Conservation (phyloP, 2,329 filamentous ascomycete species). For the Penicillium brasilianum region DNA sequence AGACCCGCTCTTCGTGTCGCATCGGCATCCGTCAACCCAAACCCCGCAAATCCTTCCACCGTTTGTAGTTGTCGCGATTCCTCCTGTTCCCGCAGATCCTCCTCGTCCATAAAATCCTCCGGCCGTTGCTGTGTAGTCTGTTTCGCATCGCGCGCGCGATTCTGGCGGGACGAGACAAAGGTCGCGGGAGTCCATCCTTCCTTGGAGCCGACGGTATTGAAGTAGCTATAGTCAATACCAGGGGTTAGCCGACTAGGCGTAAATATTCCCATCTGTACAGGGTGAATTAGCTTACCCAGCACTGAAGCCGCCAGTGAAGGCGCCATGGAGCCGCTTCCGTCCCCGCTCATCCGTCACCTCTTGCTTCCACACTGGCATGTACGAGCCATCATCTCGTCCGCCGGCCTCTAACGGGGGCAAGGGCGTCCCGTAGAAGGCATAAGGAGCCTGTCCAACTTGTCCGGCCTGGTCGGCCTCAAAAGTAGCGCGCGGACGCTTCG, state of each 20-base stretch:
- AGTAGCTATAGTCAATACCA: slow-evolving; percentile 70
- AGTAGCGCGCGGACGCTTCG: slow-evolving; percentile 75
- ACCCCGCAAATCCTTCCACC: slow-evolving; percentile 71
- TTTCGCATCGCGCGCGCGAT: slow-evolving; percentile 73
- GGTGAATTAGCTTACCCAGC: slow-evolving; percentile 71
- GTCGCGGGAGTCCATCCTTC: slow-evolving; percentile 95
- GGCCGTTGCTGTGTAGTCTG: slow-evolving; percentile 61
- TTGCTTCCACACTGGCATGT: slow-evolving; percentile 96
- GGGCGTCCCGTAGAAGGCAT: slow-evolving; percentile 80
- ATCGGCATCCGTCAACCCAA: slow-evolving; percentile 70
- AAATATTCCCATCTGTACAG: neutral
- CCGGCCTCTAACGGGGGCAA: slow-evolving; percentile 78
- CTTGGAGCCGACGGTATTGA: slow-evolving; percentile 97
- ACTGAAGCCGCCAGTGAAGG: slow-evolving; percentile 95
- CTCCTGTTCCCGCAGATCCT: slow-evolving; percentile 85
- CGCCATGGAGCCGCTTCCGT: slow-evolving; percentile 87
- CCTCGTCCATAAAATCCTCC: slow-evolving; percentile 98
- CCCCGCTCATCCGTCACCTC: slow-evolving; percentile 93
- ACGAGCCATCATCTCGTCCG: slow-evolving; percentile 85
- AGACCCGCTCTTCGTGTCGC: slow-evolving; percentile 59
- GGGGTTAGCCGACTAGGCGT: neutral
- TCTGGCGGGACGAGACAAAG: slow-evolving; percentile 86
- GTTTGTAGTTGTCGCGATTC: slow-evolving; percentile 78
- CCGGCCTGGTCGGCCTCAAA: slow-evolving; percentile 74
- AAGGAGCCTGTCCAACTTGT: slow-evolving; percentile 64